Conservation (phyloP, 2,329 filamentous ascomycete species). For the Coniochaeta sp. region DNA sequence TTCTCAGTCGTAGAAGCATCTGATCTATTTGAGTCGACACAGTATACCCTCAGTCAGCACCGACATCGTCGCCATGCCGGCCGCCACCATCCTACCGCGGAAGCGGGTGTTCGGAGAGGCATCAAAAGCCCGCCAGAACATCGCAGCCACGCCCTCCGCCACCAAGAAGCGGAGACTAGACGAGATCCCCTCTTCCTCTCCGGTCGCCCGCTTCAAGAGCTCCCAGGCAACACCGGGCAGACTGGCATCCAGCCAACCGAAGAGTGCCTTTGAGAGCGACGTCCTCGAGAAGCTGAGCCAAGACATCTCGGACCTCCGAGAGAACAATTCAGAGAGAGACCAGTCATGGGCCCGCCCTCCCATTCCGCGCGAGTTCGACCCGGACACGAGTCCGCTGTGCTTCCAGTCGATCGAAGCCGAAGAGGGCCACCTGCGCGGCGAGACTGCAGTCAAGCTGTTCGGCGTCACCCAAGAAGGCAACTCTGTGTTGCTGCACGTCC, state of each 20-base stretch:
- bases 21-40: neutral
- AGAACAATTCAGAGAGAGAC: slow-evolving; percentile 84
- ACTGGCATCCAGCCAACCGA: slow-evolving; percentile 67
- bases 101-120: slow-evolving; percentile 68
- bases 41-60: neutral
- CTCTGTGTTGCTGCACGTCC: slow-evolving; percentile 91
- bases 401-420: slow-evolving; percentile 97
- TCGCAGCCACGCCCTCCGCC: slow-evolving; percentile 46
- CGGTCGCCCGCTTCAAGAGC: slow-evolving; percentile 50
- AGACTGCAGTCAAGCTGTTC: slow-evolving; percentile 79
- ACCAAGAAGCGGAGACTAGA: slow-evolving; percentile 84
- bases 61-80: slow-evolving; percentile 31
- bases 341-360: slow-evolving; percentile 75
- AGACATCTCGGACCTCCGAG: slow-evolving; percentile 78
- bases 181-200: slow-evolving; percentile 41
- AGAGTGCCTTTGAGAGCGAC: slow-evolving; percentile 89
- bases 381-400: slow-evolving; percentile 60
- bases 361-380: slow-evolving; percentile 35
- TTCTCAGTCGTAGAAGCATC: neutral
- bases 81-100: slow-evolving; percentile 46
- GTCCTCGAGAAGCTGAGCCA: slow-evolving; percentile 94
- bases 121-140: slow-evolving; percentile 56
- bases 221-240: slow-evolving; percentile 38
- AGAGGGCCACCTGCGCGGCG: slow-evolving; percentile 74
- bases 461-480: slow-evolving; percentile 80